phyloP scores from a whole-genome alignment of 164 flowering plant species.

The Piper longum region DNA sequence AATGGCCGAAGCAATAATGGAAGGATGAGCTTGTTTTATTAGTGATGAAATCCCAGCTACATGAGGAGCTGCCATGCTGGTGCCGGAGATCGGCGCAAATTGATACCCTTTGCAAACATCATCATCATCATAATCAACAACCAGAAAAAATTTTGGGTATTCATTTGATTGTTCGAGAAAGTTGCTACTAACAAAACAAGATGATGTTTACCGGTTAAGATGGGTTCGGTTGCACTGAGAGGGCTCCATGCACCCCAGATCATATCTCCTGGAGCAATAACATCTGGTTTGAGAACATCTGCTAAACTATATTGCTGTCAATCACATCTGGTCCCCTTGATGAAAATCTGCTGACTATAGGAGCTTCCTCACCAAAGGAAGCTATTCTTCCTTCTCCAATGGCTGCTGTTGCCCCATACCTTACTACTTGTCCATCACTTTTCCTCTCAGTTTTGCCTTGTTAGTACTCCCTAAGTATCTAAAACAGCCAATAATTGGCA shows the following conservation, averaged over 20 bases:
- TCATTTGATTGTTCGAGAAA: not conserved
- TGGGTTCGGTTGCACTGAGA: conserved; percentile 43
- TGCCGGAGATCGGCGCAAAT: conserved; percentile 74
- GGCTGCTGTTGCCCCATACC: conserved; percentile 33
- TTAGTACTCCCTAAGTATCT: conserved; percentile 46
- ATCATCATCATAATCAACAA: not conserved
- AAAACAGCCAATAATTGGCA: not conserved
- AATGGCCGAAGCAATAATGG: conserved; percentile 88
- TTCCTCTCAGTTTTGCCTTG: conserved; percentile 24
- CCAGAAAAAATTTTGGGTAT: not conserved
- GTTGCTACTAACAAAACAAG: not conserved
- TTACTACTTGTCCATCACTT: conserved; percentile 22
- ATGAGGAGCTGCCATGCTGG: conserved; percentile 97
- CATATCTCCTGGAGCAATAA: conserved; percentile 79
- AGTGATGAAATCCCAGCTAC: conserved; percentile 80
- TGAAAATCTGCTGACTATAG: conserved; percentile 73
- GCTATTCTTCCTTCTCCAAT: conserved; percentile 42
- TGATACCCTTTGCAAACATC: conserved; percentile 20
- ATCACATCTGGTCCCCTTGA: conserved; percentile 78
- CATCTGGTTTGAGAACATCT: conserved; percentile 86
- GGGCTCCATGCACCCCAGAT: conserved; percentile 99
- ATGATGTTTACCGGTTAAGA: conserved; percentile 37
- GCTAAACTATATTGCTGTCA: conserved; percentile 29
- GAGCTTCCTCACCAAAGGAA: conserved; percentile 25
- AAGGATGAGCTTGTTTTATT: conserved; percentile 58